Evolutionary conservation across 495 filamentous ascomycete genomes (phyloP), one percentile per base, ranked within the genome.

Genomic region (Penicillium simplicissimum): DNA sequence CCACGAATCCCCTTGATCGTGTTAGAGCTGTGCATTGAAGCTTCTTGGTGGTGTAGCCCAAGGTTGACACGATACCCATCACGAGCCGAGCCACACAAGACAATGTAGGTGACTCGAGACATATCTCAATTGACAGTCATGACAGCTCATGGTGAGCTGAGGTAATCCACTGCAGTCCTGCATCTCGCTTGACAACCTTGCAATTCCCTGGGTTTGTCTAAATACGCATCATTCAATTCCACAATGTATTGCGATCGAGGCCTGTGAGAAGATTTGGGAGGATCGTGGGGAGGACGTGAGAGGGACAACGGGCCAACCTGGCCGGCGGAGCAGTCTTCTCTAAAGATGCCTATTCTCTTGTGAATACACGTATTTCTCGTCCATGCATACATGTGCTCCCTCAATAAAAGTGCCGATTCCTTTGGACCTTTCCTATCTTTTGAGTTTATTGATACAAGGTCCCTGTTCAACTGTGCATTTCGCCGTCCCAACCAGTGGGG

Each of bases 401-500:
- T 31, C 28, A 31, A 31, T 31, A 7, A 4, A 31, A 3, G 28
- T 4, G 6, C 28, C 4, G 4, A 31, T 31, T 31, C 6, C 6
- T 7, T n/a, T n/a, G n/a, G n/a, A n/a, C n/a, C n/a, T n/a, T 31
- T 31, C 28, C 28, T 31, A 5, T 31, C 28, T 31, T 31, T 31
- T 31, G 4, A 7, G 23, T 25, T 25, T 19, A 43, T 19, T 15
- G 14, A 43, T 43, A 14, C 1, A 25, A 25, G 23, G 8, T 43
- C 38, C n/a, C 4, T 25, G 14, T 14, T 43, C 17, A 33, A 51
- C 48, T 34, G n/a, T 52, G 48, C 13, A 52, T 34, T 17, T 52
- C 31, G 4, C 48, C 48, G 28, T 52, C 6, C 25, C 51, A n/a
- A 36, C 11, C 19, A 15, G 59, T 48, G 55, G 49, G 62, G 62